These are phyloP conservation scores for Ustulina deusta DNA, from an alignment of 2,329 filamentous ascomycete species.

Conservation along the genomic window DNA sequence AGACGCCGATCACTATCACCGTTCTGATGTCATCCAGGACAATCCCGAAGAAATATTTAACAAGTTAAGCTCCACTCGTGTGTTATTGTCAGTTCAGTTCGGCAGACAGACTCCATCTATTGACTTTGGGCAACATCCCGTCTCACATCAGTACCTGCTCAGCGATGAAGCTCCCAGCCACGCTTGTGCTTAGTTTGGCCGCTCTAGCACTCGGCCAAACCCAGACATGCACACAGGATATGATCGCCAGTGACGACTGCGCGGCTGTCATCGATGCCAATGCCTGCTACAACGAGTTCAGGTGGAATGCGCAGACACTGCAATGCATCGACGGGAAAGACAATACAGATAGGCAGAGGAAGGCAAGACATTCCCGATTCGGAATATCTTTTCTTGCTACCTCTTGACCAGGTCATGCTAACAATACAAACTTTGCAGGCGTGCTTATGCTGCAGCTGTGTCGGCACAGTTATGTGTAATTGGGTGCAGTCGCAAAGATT, in stretches of 20 bases:
- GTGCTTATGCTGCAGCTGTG: conserved; percentile 55
- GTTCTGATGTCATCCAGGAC: conserved; percentile 26
- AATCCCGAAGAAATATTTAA: conserved; percentile 26
- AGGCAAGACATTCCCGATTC: conserved; percentile 43
- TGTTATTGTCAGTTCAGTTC: conserved; percentile 19
- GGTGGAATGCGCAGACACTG: conserved; percentile 53
- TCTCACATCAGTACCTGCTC: conserved; percentile 19
- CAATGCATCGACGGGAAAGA: conserved; percentile 53
- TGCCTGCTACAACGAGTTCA: conserved; percentile 57
- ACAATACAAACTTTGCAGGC: conserved; percentile 44
- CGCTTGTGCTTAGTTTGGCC: conserved; percentile 43
- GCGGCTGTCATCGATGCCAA: conserved; percentile 56
- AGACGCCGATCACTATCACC: conserved; percentile 37
- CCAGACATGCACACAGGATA: conserved; percentile 52
- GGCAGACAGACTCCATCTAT: conserved; percentile 18
- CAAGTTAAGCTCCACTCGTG: conserved; percentile 17
- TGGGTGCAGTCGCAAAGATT: conserved; percentile 51
- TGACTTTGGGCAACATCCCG: conserved; percentile 9
- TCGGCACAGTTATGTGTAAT: conserved; percentile 53
- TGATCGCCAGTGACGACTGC: conserved; percentile 54
- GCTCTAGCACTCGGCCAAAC: conserved; percentile 45
- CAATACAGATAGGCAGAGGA: conserved; percentile 50
- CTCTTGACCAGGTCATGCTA: neutral
- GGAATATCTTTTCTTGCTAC: neutral
- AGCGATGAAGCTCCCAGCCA: conserved; percentile 43